Evolutionary conservation across 495 filamentous ascomycete species (phyloP), one percentile per base, ranked within the genome.

Genomic region (Sabuloglossum arenarium): DNA sequence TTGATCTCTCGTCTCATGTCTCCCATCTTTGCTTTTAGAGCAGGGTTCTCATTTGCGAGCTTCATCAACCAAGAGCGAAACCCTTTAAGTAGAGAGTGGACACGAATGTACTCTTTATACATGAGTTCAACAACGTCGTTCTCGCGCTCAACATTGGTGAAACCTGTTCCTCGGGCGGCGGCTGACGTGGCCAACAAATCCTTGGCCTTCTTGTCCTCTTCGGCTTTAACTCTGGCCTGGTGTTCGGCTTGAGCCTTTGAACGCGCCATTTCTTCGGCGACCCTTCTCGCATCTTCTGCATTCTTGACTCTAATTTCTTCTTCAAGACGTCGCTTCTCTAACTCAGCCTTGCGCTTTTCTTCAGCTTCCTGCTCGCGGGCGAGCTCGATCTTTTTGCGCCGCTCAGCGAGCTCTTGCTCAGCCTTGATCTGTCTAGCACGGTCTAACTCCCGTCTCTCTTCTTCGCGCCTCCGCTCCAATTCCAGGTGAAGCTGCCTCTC

Each of bases 71-170:
- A 73, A 32, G 73, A 73, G 12, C 88, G 76, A 55, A 94, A 67
- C 11, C 73, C 67, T 64, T 96, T 96, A 24, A 94, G 70, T 19
- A 75, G 74, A 56, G 78, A 64, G 64, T 93, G 86, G 1, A 96
- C 73, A 42, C 78, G 71, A 0, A 82, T 64, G 65, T 88, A 88
- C 28, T 74, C 73, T 51, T 77, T 66, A 12, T 82, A 77, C n/a
- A 66, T 58, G 3, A 63, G 65, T 51, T 77, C 3, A 12, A 30
- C 24, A 51, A 28, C 5, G 16, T 51, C 24, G 10, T 27, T 27
- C 11, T 59, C 34, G 19, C 53, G 57, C 59, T 6, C 62, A 14
- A 51, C 11, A 51, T 6, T 29, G 3, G 47, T 51, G 14, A 51
- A 51, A 51, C 24, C 14, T 8, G 47, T 30, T 30, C 47, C 47